Evolutionary conservation across 2,329 filamentous ascomycete species (phyloP), one percentile per base, ranked within the genome.

Genomic region (Xylariaceae sp.): DNA sequence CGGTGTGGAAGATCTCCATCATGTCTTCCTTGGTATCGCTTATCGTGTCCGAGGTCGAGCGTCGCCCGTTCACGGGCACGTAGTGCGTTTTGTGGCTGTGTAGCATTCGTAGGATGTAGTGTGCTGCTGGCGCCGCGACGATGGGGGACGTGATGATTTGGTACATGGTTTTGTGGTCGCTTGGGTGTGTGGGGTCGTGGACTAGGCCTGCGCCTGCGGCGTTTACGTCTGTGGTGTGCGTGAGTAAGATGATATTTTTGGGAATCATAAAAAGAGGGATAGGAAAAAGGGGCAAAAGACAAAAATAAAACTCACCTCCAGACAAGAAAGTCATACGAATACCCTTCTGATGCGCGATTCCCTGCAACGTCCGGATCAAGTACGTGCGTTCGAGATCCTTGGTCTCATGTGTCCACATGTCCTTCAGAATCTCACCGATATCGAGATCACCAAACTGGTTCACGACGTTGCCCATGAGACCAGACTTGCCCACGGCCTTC

Each of bases 121-220:
- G 84, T 52, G 88, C 84, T 1, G 91, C 89, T 0, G 94, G 93
- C 0, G 89, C 88, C 51, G 96, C 95, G 57, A 97, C 93, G 61
- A 99, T 90, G 5, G 92, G 87, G 2, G 92, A 92, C 1, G 92
- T 88, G 72, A 97, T 97, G 73, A 99, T 83, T 74, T 99, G 94
- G 77, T 97, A 99, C 93, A 99, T 99, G 34, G 94, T 97, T 77
- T 97, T 99, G 81, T 97, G 92, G 74, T 97, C 92, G 45, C 85
- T 86, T 0, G 93, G 93, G 72, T 94, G 90, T 17, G 88, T 83
- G 0, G 94, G 94, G 75, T 99, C 94, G 74, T 99, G 94, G 1
- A 99, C 86, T 9, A 99, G 83, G 60, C 94, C 94, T 18, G 94
- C 94, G 65, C 94, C 94, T 65, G 90, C 92, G 68, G 87, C 89